Evolutionary conservation across 2,329 filamentous ascomycete species (phyloP).

Genomic region (Aspergillus versicolor): DNA sequence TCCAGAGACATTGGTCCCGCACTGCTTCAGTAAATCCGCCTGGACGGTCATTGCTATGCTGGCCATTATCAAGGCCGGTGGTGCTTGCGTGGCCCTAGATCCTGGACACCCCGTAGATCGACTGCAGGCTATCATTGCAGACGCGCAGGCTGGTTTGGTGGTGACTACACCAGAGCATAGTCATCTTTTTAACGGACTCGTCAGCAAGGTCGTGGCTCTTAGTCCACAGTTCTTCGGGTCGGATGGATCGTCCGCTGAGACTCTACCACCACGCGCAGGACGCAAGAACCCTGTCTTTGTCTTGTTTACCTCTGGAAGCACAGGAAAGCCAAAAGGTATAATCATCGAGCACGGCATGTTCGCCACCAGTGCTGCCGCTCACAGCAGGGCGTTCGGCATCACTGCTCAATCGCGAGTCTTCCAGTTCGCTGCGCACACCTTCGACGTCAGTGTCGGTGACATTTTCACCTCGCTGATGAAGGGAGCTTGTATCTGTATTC

Average conservation of each 20-base stretch:
- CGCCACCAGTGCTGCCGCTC: background rate
- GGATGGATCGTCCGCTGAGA: background rate
- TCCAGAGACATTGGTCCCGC: background rate
- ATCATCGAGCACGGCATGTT: background rate
- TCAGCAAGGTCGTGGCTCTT: background rate
- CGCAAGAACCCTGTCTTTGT: background rate
- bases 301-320: conserved; percentile 7
- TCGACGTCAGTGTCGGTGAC: conserved; percentile 37
- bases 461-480: conserved; percentile 37
- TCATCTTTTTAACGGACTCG: background rate
- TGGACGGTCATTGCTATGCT: conserved; percentile 5
- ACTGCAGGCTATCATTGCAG: background rate
- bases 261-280: background rate
- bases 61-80: conserved; percentile 6
- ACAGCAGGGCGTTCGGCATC: background rate
- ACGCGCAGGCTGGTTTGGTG: background rate
- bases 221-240: background rate
- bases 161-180: background rate
- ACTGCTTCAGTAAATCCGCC: background rate
- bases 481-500: conserved; percentile 47
- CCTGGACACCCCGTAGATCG: background rate
- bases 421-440: conserved; percentile 41
- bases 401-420: conserved; percentile 13
- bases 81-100: background rate
- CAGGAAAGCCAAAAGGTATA: conserved; percentile 5